Base-by-base conservation (phyloP, 805 yeast genomes). In the Metschnikowia baotianmanensis region DNA sequence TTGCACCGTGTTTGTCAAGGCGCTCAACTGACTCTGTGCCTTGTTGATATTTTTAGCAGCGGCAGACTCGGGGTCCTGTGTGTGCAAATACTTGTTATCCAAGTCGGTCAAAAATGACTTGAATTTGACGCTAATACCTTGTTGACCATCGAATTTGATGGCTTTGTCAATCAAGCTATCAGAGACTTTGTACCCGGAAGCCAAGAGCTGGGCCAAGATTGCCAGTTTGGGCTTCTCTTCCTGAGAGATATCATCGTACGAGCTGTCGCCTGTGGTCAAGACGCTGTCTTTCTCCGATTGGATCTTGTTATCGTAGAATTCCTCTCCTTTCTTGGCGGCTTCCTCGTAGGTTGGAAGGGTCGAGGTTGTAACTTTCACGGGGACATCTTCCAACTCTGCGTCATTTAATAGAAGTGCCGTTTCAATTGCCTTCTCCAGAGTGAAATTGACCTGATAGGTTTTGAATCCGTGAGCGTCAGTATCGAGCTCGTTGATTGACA, bases 201-300 rank as follows among this genome's bases (percentile, higher is more conserved):
- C 72, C 45, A 85, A 67, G 52, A 82, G 76, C 61, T 85, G 91
- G 1, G 93, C 91, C 64, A 84, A 67, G 44, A 86, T 79, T 15
- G 87, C 78, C 41, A 80, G 62, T 56, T 83, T 83, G 42, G 95
- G 95, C 66, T 85, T 85, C 45, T 77, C 78, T 55, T 86, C 95
- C 63, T 85, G 95, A 5, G 71, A 61, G 38, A 83, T 75, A 50
- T 83, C 87, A 37, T 65, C 72, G 36, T 61, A 61, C 10, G 48
- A 37, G 8, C 41, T 48, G 38, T 64, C 70, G 9, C 67, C 69
- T 4, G 67, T 62, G 22, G 25, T 34, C 10, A 48, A 46, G 24
- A 31, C 47, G 21, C 41, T 43, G 16, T 40, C 42, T 15, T 11
- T 16, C 18, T 34, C 35, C 18, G 46, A 41, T 34, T 54, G 59